phyloP scores from a whole-genome alignment of 495 filamentous ascomycete genomes.

The Lophiotrema nucula region DNA sequence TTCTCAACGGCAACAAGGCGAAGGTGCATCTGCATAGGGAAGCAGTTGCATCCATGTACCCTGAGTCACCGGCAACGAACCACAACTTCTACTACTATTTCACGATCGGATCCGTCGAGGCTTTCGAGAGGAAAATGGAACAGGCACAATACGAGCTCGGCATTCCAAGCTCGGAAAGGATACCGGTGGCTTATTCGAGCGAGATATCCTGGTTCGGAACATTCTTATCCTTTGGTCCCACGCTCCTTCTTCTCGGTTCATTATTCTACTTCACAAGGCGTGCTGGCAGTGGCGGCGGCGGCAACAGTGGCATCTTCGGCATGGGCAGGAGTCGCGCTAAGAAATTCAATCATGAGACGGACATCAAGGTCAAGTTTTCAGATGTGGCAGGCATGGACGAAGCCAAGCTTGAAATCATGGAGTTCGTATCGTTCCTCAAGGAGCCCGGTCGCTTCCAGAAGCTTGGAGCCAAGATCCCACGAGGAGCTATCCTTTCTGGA shows the following conservation, averaged over 20 bases:
- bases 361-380: slow-evolving; percentile 92
- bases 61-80: slow-evolving; percentile 72
- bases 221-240: slow-evolving; percentile 77
- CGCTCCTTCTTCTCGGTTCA: slow-evolving; percentile 76
- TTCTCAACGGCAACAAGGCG: slow-evolving; percentile 70
- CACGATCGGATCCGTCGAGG: slow-evolving; percentile 89
- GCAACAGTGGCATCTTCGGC: slow-evolving; percentile 81
- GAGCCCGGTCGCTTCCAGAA: slow-evolving; percentile 85
- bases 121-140: slow-evolving; percentile 84
- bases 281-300: slow-evolving; percentile 63
- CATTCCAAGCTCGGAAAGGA: slow-evolving; percentile 79
- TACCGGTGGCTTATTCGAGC: slow-evolving; percentile 83
- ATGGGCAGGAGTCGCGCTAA: slow-evolving; percentile 94
- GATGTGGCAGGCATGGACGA: slow-evolving; percentile 99
- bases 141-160: slow-evolving; percentile 81
- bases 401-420: slow-evolving; percentile 97
- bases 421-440: slow-evolving; percentile 95
- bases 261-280: slow-evolving; percentile 71
- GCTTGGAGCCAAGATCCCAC: slow-evolving; percentile 94
- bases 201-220: slow-evolving; percentile 65
- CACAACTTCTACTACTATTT: slow-evolving; percentile 84
- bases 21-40: slow-evolving; percentile 83
- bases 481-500: slow-evolving; percentile 92
- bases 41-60: slow-evolving; percentile 71
- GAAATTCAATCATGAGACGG: slow-evolving; percentile 93